phyloP scores from a whole-genome alignment of 2,329 filamentous ascomycete species.

The Fusarium gaditjirri region DNA sequence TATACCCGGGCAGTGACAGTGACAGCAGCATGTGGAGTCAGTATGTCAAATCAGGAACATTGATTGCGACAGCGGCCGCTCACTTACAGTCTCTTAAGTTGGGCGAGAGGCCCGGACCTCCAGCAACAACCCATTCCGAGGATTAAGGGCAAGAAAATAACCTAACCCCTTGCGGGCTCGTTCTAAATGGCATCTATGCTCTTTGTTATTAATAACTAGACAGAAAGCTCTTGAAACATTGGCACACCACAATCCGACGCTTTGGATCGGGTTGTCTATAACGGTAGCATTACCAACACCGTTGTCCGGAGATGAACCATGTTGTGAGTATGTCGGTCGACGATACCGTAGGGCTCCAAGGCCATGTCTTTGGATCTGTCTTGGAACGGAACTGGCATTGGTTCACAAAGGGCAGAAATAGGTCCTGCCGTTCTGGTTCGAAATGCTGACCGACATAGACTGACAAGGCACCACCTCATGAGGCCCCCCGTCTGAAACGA shows the following conservation, averaged over 20 bases:
- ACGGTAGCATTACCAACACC: background rate
- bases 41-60: slow-evolving; percentile 5
- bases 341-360: background rate
- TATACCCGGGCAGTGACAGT: background rate
- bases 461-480: background rate
- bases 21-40: slow-evolving; percentile 1
- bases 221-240: background rate
- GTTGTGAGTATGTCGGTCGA: background rate
- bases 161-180: slow-evolving; percentile 19
- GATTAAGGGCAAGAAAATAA: background rate
- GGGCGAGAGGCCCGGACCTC: slow-evolving; percentile 16
- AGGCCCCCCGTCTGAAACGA: background rate
- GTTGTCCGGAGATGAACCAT: slow-evolving; percentile 3
- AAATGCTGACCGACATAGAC: background rate
- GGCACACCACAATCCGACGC: slow-evolving; percentile 1
- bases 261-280: background rate
- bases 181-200: background rate
- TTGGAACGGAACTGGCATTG: background rate
- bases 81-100: background rate
- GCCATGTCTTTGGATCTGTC: slow-evolving; percentile 6
- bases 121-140: background rate
- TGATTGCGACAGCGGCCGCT: background rate
- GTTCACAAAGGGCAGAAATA: slow-evolving; percentile 10
- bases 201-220: background rate
- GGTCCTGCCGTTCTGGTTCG: slow-evolving; percentile 5